A percentile compares a stretch with the other conserved stretches of the same genome.
phyloP scores from a whole-genome alignment of 1,284 basidiomycete species.

The Pseudozyma flocculosa region DNA sequence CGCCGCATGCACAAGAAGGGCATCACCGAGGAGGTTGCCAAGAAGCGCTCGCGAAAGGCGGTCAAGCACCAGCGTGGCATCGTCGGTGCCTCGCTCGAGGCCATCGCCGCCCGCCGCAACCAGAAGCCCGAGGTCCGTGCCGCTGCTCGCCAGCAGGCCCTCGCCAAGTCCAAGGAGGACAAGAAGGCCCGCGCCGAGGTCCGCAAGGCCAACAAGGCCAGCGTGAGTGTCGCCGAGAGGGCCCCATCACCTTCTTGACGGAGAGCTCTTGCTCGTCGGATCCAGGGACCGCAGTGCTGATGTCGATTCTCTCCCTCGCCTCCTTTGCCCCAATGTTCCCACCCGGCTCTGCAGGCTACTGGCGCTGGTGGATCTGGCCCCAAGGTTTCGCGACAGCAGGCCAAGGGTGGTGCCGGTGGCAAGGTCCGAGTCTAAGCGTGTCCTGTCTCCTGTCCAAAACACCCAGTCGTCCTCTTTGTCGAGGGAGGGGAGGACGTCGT shows the following conservation, averaged over 20 bases:
- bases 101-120: constrained; percentile 81
- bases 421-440: constrained; percentile 46
- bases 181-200: constrained; percentile 68
- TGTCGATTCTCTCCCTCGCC: background rate
- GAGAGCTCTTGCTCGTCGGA: background rate
- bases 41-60: constrained; percentile 95
- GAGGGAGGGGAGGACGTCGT: too few relatives aligned
- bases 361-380: constrained; percentile 63
- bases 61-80: constrained; percentile 99
- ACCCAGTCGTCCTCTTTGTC: background rate
- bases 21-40: constrained; percentile 95
- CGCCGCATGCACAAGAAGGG: constrained; percentile 99
- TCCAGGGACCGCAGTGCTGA: background rate
- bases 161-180: constrained; percentile 88
- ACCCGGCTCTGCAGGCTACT: constrained; percentile 28
- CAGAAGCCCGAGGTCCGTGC: constrained; percentile 76
- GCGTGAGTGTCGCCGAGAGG: constrained; percentile 63
- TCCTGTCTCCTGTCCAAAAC: background rate
- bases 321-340: background rate
- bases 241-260: background rate
- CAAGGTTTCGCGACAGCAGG: constrained; percentile 91
- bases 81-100: constrained; percentile 88
- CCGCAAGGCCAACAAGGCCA: constrained; percentile 62
- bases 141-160: constrained; percentile 78
- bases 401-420: constrained; percentile 71